Evolutionary conservation across 257 asterid genomes (phyloP), one percentile per base, ranked within the genome.

Genomic region (Plectranthus barbatus): DNA sequence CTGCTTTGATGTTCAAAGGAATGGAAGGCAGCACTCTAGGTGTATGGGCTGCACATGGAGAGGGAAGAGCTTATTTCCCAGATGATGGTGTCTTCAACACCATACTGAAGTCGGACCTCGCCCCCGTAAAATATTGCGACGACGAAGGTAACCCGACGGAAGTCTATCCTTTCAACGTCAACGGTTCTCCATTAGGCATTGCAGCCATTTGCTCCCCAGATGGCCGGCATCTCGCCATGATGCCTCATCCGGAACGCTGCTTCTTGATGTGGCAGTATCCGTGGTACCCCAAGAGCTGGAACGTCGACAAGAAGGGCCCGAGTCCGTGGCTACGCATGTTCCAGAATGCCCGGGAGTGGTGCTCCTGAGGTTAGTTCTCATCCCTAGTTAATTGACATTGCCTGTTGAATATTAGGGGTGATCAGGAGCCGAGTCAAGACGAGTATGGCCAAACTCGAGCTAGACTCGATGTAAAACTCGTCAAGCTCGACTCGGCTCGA

Each of bases 231-330:
- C 95, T 88, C 6, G 98, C 95, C 0, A 81, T 88, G 95, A 91
- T 88, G 98, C 95, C 97, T 73, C 97, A 86, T 78, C 98, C 96
- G 0, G 98, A 89, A 55, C 79, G 95, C 0, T 89, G 97, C 68
- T 92, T 92, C 79, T 60, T 92, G 85, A 89, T 89, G 96, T 92
- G 98, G 98, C 96, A 92, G 76, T 92, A 75, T 67, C 97, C 97
- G 1, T 83, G 98, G 98, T 92, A 89, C 67, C 97, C 97, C 50
- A 83, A 73, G 78, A 73, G 69, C 68, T 92, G 98, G 97, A 70
- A 82, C 34, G 86, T 86, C 60, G 90, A 86, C 34, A 81, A 86
- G 80, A 69, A 73, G 24, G 97, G 94, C 47, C 98, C 98, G 2
- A 89, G 96, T 23, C 96, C 97, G 4, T 92, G 98, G 98, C 66